Evolutionary conservation across 768 basidiomycete genomes (phyloP).

Genomic region (Boletus eberwhitei): DNA sequence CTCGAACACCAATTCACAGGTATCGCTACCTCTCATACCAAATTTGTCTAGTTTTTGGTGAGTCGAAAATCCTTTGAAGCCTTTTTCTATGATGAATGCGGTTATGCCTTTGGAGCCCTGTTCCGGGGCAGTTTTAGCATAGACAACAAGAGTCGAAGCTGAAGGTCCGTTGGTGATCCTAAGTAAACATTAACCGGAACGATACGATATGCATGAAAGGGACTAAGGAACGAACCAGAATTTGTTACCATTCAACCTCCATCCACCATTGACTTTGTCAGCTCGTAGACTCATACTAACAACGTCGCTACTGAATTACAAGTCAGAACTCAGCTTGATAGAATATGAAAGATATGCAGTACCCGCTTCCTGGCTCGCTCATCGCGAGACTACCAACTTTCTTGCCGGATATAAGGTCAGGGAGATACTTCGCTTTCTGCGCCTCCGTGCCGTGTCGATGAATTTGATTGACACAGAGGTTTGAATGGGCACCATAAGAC

Average conservation of each 20-base stretch:
- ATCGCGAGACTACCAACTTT: conserved; percentile 91
- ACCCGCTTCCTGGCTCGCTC: conserved; percentile 87
- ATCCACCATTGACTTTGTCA: conserved; percentile 73
- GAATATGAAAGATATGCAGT: neutral
- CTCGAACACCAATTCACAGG: conserved; percentile 90
- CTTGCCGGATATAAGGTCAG: conserved; percentile 72
- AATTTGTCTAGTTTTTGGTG: conserved; percentile 93
- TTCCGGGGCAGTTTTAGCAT: conserved; percentile 81
- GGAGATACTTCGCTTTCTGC: conserved; percentile 81
- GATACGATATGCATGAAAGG: neutral
- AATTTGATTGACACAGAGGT: conserved; percentile 85
- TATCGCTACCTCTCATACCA: conserved; percentile 95
- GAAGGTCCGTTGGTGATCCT: conserved; percentile 96
- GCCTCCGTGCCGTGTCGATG: conserved; percentile 77
- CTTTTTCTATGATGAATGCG: conserved; percentile 84
- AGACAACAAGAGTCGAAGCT: conserved; percentile 88
- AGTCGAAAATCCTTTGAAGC: conserved; percentile 80
- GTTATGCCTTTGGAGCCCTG: conserved; percentile 87
- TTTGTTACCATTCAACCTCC: conserved; percentile 83
- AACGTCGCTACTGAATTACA: conserved; percentile 65
- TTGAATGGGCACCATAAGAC: conserved; percentile 90
- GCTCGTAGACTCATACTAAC: conserved; percentile 88
- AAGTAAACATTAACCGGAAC: neutral
- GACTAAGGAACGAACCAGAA: conserved; percentile 63
- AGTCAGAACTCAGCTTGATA: neutral